Evolutionary conservation across 352 stramenopile species (phyloP), one percentile per base, ranked within the genome.

Genomic region (Aphanomyces euteiches): DNA sequence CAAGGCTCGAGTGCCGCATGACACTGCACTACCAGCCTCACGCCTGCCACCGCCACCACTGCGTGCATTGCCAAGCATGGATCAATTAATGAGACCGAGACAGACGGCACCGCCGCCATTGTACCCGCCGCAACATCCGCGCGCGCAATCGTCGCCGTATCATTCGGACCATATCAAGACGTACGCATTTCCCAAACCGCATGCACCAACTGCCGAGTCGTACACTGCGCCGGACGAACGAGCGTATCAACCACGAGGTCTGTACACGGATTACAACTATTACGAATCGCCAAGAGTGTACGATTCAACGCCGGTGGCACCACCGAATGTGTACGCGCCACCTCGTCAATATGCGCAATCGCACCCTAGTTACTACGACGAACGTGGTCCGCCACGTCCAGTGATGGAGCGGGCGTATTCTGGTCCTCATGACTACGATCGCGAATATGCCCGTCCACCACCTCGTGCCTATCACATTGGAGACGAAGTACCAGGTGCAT

Each of bases 61-160:
- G 15, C 50, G 43, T 47, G 28, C 64, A n/a, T 34, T 70, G 64
- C 64, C 64, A 4, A 70, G 64, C 40, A 70, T 70, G 64, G 43
- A 56, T 34, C 64, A 70, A 37, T 36, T 70, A 8, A 70, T 70
- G 36, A 13, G 47, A 8, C 43, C 40, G 15, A 59, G 47, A 28
- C 64, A 28, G 28, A 28, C 28, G 28, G 28, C 28, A 28, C 28
- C 28, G 28, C 28, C 28, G 28, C 28, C 28, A 28, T 28, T 28
- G 28, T 28, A 28, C 28, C 28, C 28, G 28, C 28, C 28, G 37
- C 17, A 43, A 34, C 54, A 12, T 60, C 54, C 28, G 10, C 54
- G 54, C 28, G 28, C 54, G 10, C 54, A 60, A 10, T 60, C 54
- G 15, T 19, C 54, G 28, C 28, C 10, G 54, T n/a, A 60, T 60